A percentile compares a stretch with the other conserved stretches of the same genome.
phyloP scores from a whole-genome alignment of 176 grass and related monocot species.

The Triticum turgidum region DNA sequence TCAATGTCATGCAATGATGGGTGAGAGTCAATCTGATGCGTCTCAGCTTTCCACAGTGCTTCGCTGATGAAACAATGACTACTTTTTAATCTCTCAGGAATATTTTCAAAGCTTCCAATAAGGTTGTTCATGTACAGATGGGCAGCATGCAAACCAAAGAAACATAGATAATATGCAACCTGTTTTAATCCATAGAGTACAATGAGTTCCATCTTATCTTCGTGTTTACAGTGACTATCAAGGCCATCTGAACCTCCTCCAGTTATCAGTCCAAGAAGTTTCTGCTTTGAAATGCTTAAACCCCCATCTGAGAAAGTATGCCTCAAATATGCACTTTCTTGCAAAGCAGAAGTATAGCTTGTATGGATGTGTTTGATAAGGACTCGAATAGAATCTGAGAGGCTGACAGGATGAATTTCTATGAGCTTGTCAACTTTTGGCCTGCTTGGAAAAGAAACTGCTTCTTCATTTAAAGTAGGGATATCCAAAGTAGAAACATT shows the following conservation, averaged over 20 bases:
- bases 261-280: conserved; percentile 58
- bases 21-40: conserved; percentile 50
- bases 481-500: conserved; percentile 23
- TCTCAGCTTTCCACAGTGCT: conserved; percentile 38
- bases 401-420: conserved; percentile 56
- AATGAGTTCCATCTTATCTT: conserved; percentile 52
- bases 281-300: conserved; percentile 61
- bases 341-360: conserved; percentile 51
- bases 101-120: conserved; percentile 43
- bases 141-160: conserved; percentile 70
- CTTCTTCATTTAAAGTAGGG: conserved; percentile 42
- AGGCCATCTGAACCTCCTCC: conserved; percentile 34
- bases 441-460: conserved; percentile 26
- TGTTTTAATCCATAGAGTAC: conserved; percentile 65
- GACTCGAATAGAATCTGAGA: conserved; percentile 50
- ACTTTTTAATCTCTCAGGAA: conserved; percentile 53
- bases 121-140: conserved; percentile 61
- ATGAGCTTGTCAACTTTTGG: conserved; percentile 36
- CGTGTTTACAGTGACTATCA: conserved; percentile 26
- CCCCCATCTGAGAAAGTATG: conserved; percentile 30
- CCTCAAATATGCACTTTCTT: conserved; percentile 47
- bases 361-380: conserved; percentile 47
- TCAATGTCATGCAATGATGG: conserved; percentile 60
- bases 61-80: conserved; percentile 52
- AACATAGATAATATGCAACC: conserved; percentile 73